phyloP scores from a whole-genome alignment of 192 early-diverging fungal genomes.

The Coemansia sp. region DNA sequence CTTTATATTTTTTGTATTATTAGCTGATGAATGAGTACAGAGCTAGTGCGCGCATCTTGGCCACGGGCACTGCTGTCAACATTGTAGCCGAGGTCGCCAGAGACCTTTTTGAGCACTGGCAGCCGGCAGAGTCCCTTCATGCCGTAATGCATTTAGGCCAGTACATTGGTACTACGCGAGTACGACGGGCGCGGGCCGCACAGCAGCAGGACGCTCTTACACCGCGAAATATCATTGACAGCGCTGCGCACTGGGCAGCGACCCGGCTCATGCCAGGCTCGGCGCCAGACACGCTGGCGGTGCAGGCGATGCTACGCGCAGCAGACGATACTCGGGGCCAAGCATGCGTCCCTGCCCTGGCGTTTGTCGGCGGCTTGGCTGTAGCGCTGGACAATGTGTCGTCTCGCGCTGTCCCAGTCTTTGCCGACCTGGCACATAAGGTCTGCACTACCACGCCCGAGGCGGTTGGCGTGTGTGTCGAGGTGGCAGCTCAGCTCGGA shows the following conservation, averaged over 20 bases:
- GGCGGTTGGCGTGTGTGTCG: not conserved
- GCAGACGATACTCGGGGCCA: not conserved
- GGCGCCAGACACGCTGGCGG: not conserved
- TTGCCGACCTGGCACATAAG: conserved; percentile 8
- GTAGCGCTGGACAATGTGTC: conserved; percentile 6
- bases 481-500: conserved; percentile 5
- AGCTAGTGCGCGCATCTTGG: conserved; percentile 26
- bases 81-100: conserved; percentile 32
- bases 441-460: too few relatives aligned
- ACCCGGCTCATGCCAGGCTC: not conserved
- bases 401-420: not conserved
- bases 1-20: not conserved
- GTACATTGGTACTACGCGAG: conserved; percentile 22
- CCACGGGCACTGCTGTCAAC: conserved; percentile 17
- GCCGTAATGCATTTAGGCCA: conserved; percentile 24
- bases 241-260: not conserved
- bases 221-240: not conserved
- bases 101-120: conserved; percentile 21
- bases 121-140: not conserved
- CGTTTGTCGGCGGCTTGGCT: conserved; percentile 25
- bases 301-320: conserved; percentile 12
- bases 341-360: conserved; percentile 16
- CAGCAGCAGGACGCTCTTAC: not conserved
- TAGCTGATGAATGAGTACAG: conserved; percentile 17
- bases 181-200: not conserved